Base-by-base conservation (phyloP, 805 yeast species). In the Saccharomycopsis sp. region DNA sequence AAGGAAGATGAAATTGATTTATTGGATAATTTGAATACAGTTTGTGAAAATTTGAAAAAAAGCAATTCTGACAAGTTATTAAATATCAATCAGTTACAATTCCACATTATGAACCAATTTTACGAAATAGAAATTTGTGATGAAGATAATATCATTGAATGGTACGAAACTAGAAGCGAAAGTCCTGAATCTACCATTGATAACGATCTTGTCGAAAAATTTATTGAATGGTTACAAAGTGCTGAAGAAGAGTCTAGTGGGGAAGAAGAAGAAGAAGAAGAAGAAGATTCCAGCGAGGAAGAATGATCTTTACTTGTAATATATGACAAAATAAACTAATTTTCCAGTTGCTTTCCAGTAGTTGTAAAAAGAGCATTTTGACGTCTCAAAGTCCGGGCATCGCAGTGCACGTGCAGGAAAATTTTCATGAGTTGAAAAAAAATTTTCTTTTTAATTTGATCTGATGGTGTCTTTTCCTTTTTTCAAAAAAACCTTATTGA, bases 141-240 rank as follows among this genome's bases (percentile, higher is more conserved):
- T 41, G 98, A 92, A 57, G 94, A 83, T 19, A 67, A 70, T 41
- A 79, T 92, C 32, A 66, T 76, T 52, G 56, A 61, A 37, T 92
- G 98, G 98, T 92, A 60, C 5, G 69, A 63, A 13, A 54, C 63
- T 13, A 68, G 63, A 5, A 66, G 62, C 19, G 29, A 20, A 9
- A 13, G 14, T 13, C 21, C 10, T 8, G 62, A 72, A 31, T 52
- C 55, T 13, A 59, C 58, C 12, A 64, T 62, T 21, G 77, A 78
- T 15, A 70, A 80, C 43, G 64, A 55, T 21, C 66, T 74, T 49
- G 76, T 85, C 2, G 72, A 62, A 6, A 79, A 77, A 57, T 89
- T 89, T 78, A 69, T 89, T 17, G 83, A 78, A 15, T 88, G 96
- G 96, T 69, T 89, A 44, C 71, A 72, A 51, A 83, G 77, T 35